phyloP scores from a whole-genome alignment of 805 yeast species.

The Trichomonascus vanleenenianus region DNA sequence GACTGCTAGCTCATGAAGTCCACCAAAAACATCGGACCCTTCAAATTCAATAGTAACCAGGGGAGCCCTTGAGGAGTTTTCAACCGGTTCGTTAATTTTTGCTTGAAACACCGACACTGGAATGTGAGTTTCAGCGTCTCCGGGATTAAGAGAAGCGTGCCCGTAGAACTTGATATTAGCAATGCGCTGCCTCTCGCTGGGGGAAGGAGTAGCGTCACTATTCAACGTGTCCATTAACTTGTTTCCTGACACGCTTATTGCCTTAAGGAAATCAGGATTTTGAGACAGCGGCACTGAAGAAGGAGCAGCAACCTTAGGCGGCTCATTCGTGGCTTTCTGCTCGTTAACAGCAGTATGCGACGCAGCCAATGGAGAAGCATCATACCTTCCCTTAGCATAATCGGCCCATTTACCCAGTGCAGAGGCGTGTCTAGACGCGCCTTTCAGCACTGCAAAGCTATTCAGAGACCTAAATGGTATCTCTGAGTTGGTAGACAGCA shows the following conservation, averaged over 20 bases:
- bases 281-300: not conserved
- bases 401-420: conserved; percentile 65
- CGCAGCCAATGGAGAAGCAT: conserved; percentile 59
- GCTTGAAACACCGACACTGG: conserved; percentile 3
- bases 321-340: too few relatives aligned
- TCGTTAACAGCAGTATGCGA: too few relatives aligned
- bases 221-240: too few relatives aligned
- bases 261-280: not conserved
- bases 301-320: too few relatives aligned
- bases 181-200: not conserved
- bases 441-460: conserved; percentile 50
- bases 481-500: conserved; percentile 31
- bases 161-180: conserved; percentile 1
- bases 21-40: conserved; percentile 73
- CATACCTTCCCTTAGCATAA: conserved; percentile 62
- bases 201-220: not conserved
- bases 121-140: not conserved
- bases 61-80: not conserved
- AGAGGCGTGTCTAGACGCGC: conserved; percentile 52
- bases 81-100: not conserved
- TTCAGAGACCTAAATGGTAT: conserved; percentile 41
- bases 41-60: conserved; percentile 33
- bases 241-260: not conserved
- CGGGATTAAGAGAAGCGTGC: not conserved
- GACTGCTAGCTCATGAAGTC: conserved; percentile 60